phyloP scores from a whole-genome alignment of 2,329 filamentous ascomycete genomes.

The Raffaelea deltoideospora region DNA sequence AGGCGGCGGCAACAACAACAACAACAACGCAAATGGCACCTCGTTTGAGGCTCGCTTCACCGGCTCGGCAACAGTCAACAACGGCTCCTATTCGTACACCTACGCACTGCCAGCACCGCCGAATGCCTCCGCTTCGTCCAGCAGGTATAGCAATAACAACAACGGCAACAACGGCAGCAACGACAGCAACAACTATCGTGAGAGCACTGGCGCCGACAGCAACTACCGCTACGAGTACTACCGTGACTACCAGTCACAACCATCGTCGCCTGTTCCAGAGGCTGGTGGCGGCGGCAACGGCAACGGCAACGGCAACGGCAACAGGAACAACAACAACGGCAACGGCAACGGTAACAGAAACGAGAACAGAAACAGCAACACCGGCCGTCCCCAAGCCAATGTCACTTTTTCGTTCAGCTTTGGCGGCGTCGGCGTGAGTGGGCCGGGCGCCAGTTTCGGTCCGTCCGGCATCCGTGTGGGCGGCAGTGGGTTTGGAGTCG shows the following conservation, averaged over 20 bases:
- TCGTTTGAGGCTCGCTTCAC: slow-evolving; percentile 1
- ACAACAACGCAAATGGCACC: too few species aligned
- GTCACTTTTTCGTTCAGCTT: slow-evolving; percentile 4
- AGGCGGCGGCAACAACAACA: too few species aligned
- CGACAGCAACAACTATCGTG: neutral
- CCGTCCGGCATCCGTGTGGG: too few species aligned
- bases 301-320: neutral
- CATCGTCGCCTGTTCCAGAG: slow-evolving; percentile 1
- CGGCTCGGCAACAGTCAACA: slow-evolving; percentile 1
- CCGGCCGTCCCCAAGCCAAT: slow-evolving; percentile 1
- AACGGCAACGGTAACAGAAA: too few species aligned
- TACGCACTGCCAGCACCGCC: neutral
- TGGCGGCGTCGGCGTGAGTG: neutral
- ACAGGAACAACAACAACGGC: too few species aligned
- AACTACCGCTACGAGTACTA: slow-evolving; percentile 7
- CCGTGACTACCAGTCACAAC: slow-evolving; percentile 5
- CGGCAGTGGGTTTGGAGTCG: slow-evolving; percentile 1
- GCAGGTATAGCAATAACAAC: neutral
- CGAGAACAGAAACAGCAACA: neutral
- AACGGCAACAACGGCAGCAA: neutral
- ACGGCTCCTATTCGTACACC: slow-evolving; percentile 3
- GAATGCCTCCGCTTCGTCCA: neutral
- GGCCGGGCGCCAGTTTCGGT: slow-evolving; percentile 1
- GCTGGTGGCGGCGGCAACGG: neutral
- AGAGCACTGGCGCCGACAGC: slow-evolving; percentile 4